Base-by-base conservation (phyloP, 1,284 basidiomycete species). In the Anthracocystis setariae region DNA sequence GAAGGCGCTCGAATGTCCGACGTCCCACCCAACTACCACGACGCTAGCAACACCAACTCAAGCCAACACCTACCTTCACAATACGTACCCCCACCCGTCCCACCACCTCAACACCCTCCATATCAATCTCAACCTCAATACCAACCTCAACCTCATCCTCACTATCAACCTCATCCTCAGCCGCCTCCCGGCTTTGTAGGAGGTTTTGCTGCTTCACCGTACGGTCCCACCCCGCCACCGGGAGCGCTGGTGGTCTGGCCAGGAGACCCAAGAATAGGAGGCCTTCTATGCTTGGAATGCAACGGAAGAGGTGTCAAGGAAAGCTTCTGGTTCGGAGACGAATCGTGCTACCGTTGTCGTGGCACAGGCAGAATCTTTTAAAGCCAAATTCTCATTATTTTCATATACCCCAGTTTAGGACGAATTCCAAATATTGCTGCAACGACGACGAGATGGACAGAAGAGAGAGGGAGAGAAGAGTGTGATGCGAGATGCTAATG, bases 301-400 rank as follows among this genome's bases (percentile, higher is more conserved):
- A 54, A 53, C 3, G 70, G 70, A 1, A 38, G 57, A 29, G 70
- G 70, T 12, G 24, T 69, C 12, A 57, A 37, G 15, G 70, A 73
- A 32, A 73, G 70, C 47, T 73, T 73, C 46, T 73, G 70, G 70
- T 55, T 73, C 29, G 70, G 70, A 10, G 70, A 73, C 23, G 70
- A 73, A 40, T 69, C 65, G 21, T 73, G 70, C 39, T 59, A 45
- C 5, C 53, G 65, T 7, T 73, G 70, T 27, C 46, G 53, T 21
- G 70, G 70, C 0, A 42, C 42, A 2, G 70, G 70, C 3, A 25
- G 70, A 1, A 48, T 73, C 15, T 65, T 73, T 15, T 69, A 42
- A 29, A 18, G 8, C 32, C 9, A 8, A 20, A 7, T 15, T 24
- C 21, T 4, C 17, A n/a, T 33, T 20, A n/a, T n/a, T n/a, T n/a